Evolutionary conservation across 805 yeast species (phyloP).

Genomic region (Kluyveromyces siamensis): DNA sequence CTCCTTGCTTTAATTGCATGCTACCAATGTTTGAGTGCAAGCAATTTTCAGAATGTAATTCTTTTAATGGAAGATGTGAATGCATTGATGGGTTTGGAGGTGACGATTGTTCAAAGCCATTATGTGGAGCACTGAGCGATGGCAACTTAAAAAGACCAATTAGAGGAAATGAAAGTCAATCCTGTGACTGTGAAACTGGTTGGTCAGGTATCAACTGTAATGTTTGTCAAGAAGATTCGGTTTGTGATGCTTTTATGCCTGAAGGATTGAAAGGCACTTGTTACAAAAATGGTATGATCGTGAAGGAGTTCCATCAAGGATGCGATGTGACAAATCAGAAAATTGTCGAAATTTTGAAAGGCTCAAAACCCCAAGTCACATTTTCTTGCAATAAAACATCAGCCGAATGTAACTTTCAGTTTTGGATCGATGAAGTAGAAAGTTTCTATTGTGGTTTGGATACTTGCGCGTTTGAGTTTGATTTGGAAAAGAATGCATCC

Average conservation of each 20-base stretch:
- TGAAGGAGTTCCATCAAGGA: constrained; percentile 76
- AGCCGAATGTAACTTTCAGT: constrained; percentile 74
- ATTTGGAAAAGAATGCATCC: constrained; percentile 53
- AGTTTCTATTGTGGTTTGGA: constrained; percentile 82
- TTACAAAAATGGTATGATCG: constrained; percentile 74
- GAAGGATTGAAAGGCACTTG: constrained; percentile 81
- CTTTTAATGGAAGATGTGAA: constrained; percentile 83
- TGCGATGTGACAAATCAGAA: constrained; percentile 91
- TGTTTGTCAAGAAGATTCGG: constrained; percentile 61
- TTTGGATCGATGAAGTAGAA: constrained; percentile 89
- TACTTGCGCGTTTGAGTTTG: constrained; percentile 63
- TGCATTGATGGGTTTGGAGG: constrained; percentile 94
- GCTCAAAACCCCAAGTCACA: constrained; percentile 83
- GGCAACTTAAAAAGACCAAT: constrained; percentile 48
- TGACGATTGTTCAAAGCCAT: constrained; percentile 78
- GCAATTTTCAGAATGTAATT: constrained; percentile 84
- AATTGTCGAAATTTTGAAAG: constrained; percentile 69
- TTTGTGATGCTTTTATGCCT: constrained; percentile 84
- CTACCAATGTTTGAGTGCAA: constrained; percentile 83
- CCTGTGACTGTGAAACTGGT: constrained; percentile 72
- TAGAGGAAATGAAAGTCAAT: constrained; percentile 38
- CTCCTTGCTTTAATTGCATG: constrained; percentile 93
- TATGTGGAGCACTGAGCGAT: constrained; percentile 72
- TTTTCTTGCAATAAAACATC: constrained; percentile 73
- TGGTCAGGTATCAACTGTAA: constrained; percentile 96